Percentiles rank a stretch among this genome's conserved stretches.
Conservation (phyloP, 768 basidiomycete genomes). For the Polyporus arcularius region DNA sequence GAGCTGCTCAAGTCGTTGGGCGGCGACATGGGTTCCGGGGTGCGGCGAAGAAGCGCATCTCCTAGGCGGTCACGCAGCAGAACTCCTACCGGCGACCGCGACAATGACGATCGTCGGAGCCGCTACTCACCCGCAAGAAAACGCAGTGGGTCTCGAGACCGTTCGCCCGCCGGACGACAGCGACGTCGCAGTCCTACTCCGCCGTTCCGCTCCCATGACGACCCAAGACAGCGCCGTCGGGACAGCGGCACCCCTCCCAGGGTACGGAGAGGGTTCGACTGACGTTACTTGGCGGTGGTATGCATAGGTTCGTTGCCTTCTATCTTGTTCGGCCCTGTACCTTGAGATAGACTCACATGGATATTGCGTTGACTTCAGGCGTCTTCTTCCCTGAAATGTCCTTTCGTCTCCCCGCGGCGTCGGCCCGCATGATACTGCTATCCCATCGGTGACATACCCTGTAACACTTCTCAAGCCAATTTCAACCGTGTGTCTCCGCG, state of each 20-base stretch:
- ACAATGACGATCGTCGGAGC: slow-evolving; percentile 6
- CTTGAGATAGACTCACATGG: neutral
- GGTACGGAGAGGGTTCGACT: slow-evolving; percentile 15
- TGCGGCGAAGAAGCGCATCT: slow-evolving; percentile 9
- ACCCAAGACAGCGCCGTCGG: slow-evolving; percentile 3
- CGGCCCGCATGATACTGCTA: neutral
- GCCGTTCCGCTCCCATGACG: slow-evolving; percentile 1
- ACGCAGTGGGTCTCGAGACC: slow-evolving; percentile 11
- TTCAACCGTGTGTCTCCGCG: neutral
- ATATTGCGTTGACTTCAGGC: neutral
- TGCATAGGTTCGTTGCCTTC: neutral
- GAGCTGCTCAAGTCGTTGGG: slow-evolving; percentile 58
- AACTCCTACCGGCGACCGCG: slow-evolving; percentile 11
- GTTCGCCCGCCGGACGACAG: slow-evolving; percentile 7
- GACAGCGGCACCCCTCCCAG: slow-evolving; percentile 11
- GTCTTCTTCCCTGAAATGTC: neutral
- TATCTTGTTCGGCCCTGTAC: neutral
- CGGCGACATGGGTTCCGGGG: slow-evolving; percentile 16
- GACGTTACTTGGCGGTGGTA: slow-evolving; percentile 9
- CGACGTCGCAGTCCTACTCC: slow-evolving; percentile 10
- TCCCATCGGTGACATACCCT: neutral
- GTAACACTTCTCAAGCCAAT: neutral
- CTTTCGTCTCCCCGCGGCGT: neutral
- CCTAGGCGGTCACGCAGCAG: slow-evolving; percentile 19
- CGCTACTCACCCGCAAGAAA: slow-evolving; percentile 12